Conservation (phyloP, 306 rosid species). For the Arachis stenosperma region DNA sequence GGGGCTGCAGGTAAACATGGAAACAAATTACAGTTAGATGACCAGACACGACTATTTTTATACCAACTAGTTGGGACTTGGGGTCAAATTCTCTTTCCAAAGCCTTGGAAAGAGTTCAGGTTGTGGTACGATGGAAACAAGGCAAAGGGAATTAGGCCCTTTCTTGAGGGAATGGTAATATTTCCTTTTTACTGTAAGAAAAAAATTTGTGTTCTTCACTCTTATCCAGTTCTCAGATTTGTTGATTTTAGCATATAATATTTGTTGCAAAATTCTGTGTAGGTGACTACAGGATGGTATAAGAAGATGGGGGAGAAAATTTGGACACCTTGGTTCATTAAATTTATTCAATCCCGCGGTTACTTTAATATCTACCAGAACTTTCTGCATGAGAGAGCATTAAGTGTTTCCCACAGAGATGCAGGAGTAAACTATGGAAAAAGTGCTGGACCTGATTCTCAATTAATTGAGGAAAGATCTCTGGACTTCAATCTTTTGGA, state of each 20-base stretch:
- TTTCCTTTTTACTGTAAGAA: background rate
- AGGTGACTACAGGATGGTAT: conserved; percentile 97
- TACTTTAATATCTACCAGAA: conserved; percentile 83
- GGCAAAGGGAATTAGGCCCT: conserved; percentile 72
- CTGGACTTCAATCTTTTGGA: conserved; percentile 66
- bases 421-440: conserved; percentile 95
- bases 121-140: conserved; percentile 91
- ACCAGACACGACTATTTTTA: conserved; percentile 62
- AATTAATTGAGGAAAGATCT: conserved; percentile 64
- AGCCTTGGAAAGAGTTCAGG: conserved; percentile 98
- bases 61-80: conserved; percentile 96
- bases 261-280: conserved; percentile 42
- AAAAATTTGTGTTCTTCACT: conserved; percentile 11
- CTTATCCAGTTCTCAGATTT: conserved; percentile 13
- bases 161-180: conserved; percentile 89
- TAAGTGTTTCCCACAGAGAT: conserved; percentile 94
- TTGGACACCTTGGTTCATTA: conserved; percentile 99
- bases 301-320: conserved; percentile 89
- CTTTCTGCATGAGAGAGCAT: conserved; percentile 76
- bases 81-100: conserved; percentile 98
- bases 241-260: background rate
- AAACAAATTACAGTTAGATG: conserved; percentile 71
- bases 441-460: conserved; percentile 96
- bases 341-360: conserved; percentile 81
- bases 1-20: conserved; percentile 80